phyloP scores from a whole-genome alignment of 202 grass and related monocot genomes.

The Panicum virgatum region DNA sequence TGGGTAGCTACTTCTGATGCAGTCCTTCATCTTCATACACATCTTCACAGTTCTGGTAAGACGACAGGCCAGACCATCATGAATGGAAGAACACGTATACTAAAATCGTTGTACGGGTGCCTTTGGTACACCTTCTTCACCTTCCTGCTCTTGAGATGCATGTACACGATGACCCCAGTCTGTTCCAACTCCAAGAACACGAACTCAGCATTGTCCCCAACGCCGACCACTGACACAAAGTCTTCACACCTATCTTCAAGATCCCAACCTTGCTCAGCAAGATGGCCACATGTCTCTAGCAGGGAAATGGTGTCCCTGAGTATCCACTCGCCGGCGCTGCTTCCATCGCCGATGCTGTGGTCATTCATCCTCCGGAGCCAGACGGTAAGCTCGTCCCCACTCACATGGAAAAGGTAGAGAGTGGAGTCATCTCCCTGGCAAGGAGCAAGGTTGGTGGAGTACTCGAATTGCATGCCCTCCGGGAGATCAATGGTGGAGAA shows the following conservation, averaged over 20 bases:
- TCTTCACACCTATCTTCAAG: accelerated
- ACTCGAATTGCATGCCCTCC: not conserved
- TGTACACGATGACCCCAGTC: not conserved
- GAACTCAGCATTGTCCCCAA: constrained; percentile 5
- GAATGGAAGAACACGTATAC: not conserved
- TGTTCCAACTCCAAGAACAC: not conserved
- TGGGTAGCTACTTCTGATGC: not conserved
- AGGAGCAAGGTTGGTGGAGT: not conserved
- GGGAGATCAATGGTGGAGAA: not conserved
- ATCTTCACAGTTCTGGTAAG: not conserved
- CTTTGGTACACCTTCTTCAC: constrained; percentile 15
- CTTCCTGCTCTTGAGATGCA: not conserved
- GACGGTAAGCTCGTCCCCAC: not conserved
- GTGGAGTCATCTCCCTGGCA: not conserved
- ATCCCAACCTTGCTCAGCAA: not conserved
- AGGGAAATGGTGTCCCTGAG: not conserved
- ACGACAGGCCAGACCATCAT: not conserved
- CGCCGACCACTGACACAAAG: not conserved
- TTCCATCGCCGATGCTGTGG: too few relatives aligned
- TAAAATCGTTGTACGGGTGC: not conserved
- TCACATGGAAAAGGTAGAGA: not conserved
- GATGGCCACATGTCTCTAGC: not conserved
- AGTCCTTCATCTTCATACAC: not conserved
- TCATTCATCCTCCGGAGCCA: not conserved
- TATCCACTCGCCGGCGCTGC: not conserved